phyloP scores from a whole-genome alignment of 202 grass and related monocot species.

The Digitaria exilis region DNA sequence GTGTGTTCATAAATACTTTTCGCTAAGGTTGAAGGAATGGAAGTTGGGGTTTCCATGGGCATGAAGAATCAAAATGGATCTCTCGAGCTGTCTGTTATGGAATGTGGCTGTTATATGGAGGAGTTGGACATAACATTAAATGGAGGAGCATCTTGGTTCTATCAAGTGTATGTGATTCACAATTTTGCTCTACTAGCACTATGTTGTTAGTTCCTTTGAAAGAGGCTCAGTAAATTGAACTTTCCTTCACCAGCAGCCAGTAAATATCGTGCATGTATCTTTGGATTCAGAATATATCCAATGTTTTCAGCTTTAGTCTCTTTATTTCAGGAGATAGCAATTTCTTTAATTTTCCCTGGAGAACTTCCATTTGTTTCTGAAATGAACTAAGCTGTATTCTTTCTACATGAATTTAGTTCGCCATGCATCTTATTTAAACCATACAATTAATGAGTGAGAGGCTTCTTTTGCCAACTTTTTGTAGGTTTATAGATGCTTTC shows the following conservation, averaged over 20 bases:
- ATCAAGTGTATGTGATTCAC: slow-evolving; percentile 74
- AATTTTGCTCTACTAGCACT: background rate
- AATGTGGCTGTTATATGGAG: slow-evolving; percentile 84
- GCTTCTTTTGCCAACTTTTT: slow-evolving; percentile 34
- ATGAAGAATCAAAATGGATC: slow-evolving; percentile 90
- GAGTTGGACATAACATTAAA: slow-evolving; percentile 65
- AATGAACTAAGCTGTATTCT: slow-evolving; percentile 13
- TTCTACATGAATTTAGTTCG: background rate
- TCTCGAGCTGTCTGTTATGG: slow-evolving; percentile 61
- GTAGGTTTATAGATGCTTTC: slow-evolving; percentile 82
- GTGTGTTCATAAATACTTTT: slow-evolving; percentile 51
- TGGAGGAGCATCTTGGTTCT: slow-evolving; percentile 94
- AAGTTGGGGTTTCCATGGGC: slow-evolving; percentile 73
- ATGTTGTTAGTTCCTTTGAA: slow-evolving; percentile 17
- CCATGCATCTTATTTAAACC: background rate
- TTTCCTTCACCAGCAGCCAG: slow-evolving; percentile 4
- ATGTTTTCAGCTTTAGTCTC: background rate
- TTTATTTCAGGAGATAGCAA: background rate
- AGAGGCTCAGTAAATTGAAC: background rate
- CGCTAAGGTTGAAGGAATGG: slow-evolving; percentile 92
- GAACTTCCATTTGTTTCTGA: slow-evolving; percentile 3
- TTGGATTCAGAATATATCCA: slow-evolving; percentile 6
- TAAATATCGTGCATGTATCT: background rate
- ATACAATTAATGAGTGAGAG: slow-evolving; percentile 7
- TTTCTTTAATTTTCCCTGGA: background rate